phyloP scores from a whole-genome alignment of 1,284 basidiomycete genomes.

The Fomitopsis palustris region DNA sequence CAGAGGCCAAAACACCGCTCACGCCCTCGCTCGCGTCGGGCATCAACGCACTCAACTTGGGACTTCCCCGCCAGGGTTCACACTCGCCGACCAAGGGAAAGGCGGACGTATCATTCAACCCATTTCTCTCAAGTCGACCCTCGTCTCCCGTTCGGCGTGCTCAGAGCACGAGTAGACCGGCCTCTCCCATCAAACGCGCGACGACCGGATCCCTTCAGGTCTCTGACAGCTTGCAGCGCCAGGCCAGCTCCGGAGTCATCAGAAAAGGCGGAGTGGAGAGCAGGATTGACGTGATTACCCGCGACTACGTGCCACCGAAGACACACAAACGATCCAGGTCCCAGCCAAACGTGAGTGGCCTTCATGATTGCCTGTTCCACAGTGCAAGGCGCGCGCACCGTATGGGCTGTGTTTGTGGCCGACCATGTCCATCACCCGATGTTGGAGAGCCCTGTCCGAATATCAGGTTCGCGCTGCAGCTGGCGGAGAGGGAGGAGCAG shows the following conservation, averaged over 20 bases:
- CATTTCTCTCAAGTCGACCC: conserved; percentile 58
- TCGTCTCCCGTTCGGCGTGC: conserved; percentile 60
- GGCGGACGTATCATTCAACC: conserved; percentile 49
- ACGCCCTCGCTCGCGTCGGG: conserved; percentile 61
- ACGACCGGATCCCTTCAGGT: conserved; percentile 45
- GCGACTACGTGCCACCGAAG: conserved; percentile 54
- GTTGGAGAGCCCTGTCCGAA: no score
- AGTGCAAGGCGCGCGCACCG: not conserved
- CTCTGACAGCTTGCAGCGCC: conserved; percentile 52
- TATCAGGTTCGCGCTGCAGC: no score
- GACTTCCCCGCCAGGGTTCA: conserved; percentile 29
- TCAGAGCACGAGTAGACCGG: conserved; percentile 39
- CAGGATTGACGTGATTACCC: conserved; percentile 66
- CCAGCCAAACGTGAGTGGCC: conserved; percentile 50
- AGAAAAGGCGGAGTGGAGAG: conserved; percentile 74
- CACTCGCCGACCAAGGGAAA: conserved; percentile 32
- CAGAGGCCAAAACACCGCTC: conserved; percentile 68
- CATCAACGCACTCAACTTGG: conserved; percentile 51
- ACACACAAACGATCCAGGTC: conserved; percentile 71
- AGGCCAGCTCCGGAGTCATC: conserved; percentile 64
- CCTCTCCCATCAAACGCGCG: conserved; percentile 62
- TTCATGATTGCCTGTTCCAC: not conserved
- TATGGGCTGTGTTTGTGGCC: not conserved
- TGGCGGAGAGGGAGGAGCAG: no score
- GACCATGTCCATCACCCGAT: no score